Evolutionary conservation across 2,329 filamentous ascomycete species (phyloP), one percentile per base, ranked within the genome.

Genomic region (Cladosporium sp.): DNA sequence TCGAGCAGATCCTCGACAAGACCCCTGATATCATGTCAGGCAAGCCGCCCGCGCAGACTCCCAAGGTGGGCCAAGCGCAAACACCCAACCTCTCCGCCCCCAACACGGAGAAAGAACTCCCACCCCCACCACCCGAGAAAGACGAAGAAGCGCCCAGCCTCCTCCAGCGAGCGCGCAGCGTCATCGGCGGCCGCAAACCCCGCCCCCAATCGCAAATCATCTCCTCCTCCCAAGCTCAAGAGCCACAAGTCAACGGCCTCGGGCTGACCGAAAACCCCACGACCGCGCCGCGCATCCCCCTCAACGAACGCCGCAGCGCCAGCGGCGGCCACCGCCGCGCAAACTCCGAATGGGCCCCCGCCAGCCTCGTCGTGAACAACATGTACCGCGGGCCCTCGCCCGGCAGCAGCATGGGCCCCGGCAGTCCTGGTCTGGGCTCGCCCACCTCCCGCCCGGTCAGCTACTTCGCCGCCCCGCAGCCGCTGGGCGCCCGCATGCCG

Each of bases 1-100:
- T 96, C 60, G 92, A 99, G 72, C 84, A 89, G 55, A 95, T 97
- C 54, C 78, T 96, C 36, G 89, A 95, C 66, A 87, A 89, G 68
- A 88, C 86, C 7, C 81, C 82, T 45, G 81, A 85, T 50, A 20
- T 44, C 13, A 43, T 50, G 37, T 48, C 43, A 8, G 40, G 50
- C 17, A n/a, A 18, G 8, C 42, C 41, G 20, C 18, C 18, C 5
- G 41, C 49, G 54, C 58, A 42, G n/a, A 15, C 39, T 29, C 18
- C 13, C 13, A 22, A 42, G 19, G 15, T 17, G 6, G n/a, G n/a
- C n/a, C n/a, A n/a, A n/a, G 15, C 15, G 36, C 29, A 9, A 36
- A 19, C 13, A 27, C 32, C 32, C 6, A 36, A 36, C n/a, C 19
- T 34, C 11, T 39, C 15, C 7, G 42, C 48, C 7, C 68, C 68